Base-by-base conservation (phyloP, 192 early-diverging fungal genomes). In the Mortierella antarctica region DNA sequence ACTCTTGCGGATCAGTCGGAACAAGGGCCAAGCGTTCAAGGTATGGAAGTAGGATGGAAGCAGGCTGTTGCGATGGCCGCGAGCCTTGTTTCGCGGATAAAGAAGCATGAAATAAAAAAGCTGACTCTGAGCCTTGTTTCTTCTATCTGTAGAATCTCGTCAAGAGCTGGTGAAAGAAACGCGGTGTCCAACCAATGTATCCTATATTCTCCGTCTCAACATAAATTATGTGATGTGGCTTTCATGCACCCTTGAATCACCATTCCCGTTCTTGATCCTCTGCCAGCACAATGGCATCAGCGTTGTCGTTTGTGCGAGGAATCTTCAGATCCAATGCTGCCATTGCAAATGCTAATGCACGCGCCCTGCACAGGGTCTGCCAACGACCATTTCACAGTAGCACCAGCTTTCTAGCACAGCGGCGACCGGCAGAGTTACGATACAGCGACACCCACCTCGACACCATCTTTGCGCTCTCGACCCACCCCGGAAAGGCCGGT, bases 401-500 rank as follows among this genome's bases (percentile, higher is more conserved):
- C 31, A 3, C 31, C 31, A 31, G 31, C 31, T 31, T 31, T 31
- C 31, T 13, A 20, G 21, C 46, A 4, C 46, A 52, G 14, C 47
- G 50, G 31, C 48, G 21, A 42, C 11, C 74, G 4, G 54, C 51
- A 31, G 60, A 64, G 41, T 50, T 82, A 21, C 67, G 71, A 60
- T 82, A 82, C 31, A 65, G 55, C 8, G 51, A 82, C 18, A 67
- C 80, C 1, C 73, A 82, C 53, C 67, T 82, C 13, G 84, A 88
- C 69, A 93, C 93, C 4, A 93, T 95, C 49, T 93, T 86, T 86
- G 93, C 93, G 0, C 78, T 93, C 11, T 92, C 92, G 8, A 88
- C 92, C 8, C 88, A 86, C 10, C 90, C 90, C 18, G 92, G 93
- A 20, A 93, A 93, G 67, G 90, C 93, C 1, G 93, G 92, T 1